Evolutionary conservation across 108 stramenopile genomes (phyloP).

Genomic region (Pelagomonas calceolata): DNA sequence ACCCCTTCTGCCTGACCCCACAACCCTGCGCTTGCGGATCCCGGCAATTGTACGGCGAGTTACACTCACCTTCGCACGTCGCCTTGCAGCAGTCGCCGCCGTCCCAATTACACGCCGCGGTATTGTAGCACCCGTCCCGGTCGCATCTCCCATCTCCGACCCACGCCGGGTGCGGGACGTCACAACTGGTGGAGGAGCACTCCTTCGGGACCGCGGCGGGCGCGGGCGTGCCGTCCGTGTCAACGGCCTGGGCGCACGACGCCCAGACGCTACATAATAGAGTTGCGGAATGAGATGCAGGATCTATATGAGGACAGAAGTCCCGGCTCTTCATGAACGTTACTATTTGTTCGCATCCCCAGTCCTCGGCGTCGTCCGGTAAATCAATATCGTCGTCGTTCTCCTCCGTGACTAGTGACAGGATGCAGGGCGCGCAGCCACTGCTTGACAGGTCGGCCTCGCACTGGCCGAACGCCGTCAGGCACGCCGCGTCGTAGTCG

Average conservation of each 20-base stretch:
- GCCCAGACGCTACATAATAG: background rate
- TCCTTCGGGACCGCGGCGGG: background rate
- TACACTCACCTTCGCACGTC: slow-evolving; percentile 30
- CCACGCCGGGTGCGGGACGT: slow-evolving; percentile 15
- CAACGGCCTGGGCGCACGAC: background rate
- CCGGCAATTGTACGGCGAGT: slow-evolving; percentile 58
- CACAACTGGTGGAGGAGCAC: slow-evolving; percentile 5
- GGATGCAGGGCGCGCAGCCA: too few relatives aligned
- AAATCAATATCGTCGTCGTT: background rate
- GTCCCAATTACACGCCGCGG: slow-evolving; percentile 62
- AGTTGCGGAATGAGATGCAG: background rate
- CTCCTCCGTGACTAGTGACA: too few relatives aligned
- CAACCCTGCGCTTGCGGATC: slow-evolving; percentile 57
- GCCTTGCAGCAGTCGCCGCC: slow-evolving; percentile 82
- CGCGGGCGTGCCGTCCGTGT: background rate
- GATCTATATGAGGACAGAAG: background rate
- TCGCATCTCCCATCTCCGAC: slow-evolving; percentile 40
- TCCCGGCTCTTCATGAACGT: background rate
- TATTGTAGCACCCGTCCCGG: slow-evolving; percentile 59
- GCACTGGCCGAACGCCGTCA: too few relatives aligned
- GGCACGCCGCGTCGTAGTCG: too few relatives aligned
- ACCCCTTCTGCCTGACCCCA: slow-evolving; percentile 11
- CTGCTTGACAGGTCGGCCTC: too few relatives aligned
- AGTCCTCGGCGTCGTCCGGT: background rate
- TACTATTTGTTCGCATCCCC: background rate